Percentiles rank a stretch among this genome's conserved stretches.
phyloP scores from a whole-genome alignment of 306 rosid genomes.

The Inga leiocalycina region DNA sequence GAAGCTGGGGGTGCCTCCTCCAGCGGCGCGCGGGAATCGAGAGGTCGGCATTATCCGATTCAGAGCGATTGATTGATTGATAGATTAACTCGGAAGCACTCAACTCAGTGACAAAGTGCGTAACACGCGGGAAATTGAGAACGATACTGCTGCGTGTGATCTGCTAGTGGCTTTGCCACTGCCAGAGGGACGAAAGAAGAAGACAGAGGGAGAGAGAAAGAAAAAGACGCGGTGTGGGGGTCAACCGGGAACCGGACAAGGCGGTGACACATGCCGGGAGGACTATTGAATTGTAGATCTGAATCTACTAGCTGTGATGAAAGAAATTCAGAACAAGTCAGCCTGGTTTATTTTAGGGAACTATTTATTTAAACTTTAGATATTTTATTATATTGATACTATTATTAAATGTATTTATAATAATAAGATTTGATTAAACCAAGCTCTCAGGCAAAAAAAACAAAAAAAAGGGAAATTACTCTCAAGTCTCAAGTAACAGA shows the following conservation, averaged over 20 bases:
- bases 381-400: too few species aligned
- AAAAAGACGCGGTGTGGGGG: not conserved
- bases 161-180: not conserved
- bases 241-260: not conserved
- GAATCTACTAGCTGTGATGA: too few species aligned
- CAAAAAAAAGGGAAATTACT: too few species aligned
- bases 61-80: not conserved
- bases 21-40: slow-evolving; percentile 30
- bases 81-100: slow-evolving; percentile 22
- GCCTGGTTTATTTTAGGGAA: too few species aligned
- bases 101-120: not conserved
- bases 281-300: not conserved
- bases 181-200: not conserved
- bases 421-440: too few species aligned
- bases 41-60: slow-evolving; percentile 33
- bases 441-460: too few species aligned
- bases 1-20: slow-evolving; percentile 37
- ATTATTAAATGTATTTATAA: too few species aligned
- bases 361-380: too few species aligned
- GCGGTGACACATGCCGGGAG: not conserved
- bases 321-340: too few species aligned
- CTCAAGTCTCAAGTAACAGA: too few species aligned
- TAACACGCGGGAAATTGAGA: not conserved
- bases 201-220: not conserved
- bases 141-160: not conserved